Base-by-base conservation (phyloP, 805 yeast species). In the Suhomyces faveliae region DNA sequence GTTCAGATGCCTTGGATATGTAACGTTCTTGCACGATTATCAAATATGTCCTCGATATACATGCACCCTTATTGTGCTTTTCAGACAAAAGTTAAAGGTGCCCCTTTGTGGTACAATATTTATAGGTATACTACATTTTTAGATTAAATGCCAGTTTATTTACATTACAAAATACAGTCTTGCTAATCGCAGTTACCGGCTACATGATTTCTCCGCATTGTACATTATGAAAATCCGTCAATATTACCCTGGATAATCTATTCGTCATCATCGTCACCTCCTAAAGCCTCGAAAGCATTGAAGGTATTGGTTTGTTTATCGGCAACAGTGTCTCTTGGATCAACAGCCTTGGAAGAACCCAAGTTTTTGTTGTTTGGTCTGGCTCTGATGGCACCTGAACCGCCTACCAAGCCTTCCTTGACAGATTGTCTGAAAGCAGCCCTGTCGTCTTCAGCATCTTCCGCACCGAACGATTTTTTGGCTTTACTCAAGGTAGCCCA, bases 251-350 rank as follows among this genome's bases (percentile, higher is more conserved):
- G 21, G 37, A 33, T 17, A 33, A 10, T 17, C 37, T 30, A 49
- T 29, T 51, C 51, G 37, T 49, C 63, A 38, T 60, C 74, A 42
- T 76, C 79, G 37, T 77, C 85, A 40, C 74, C 84, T 23, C 79
- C 85, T 61, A 87, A 79, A 21, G 92, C 92, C 57, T 84, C 90
- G 64, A 87, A 87, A 4, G 94, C 92, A 66, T 87, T 87, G 76
- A 87, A 87, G 17, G 80, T 75, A 39, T 76, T 74, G 51, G 81
- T 80, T 52, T 80, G 85, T 53, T 83, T 80, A 53, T 84, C 89
- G 35, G 89, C 81, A 57, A 80, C 74, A 50, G 83, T 76, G 63
- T 87, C 92, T 63, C 85, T 80, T 17, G 87, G 74, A 60, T 85
- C 90, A 42, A 80, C 85, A 20, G 89, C 85, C 67, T 83, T 85